phyloP scores from a whole-genome alignment of 2,329 filamentous ascomycete species.

The Arthrobotrys sphaeroides region DNA sequence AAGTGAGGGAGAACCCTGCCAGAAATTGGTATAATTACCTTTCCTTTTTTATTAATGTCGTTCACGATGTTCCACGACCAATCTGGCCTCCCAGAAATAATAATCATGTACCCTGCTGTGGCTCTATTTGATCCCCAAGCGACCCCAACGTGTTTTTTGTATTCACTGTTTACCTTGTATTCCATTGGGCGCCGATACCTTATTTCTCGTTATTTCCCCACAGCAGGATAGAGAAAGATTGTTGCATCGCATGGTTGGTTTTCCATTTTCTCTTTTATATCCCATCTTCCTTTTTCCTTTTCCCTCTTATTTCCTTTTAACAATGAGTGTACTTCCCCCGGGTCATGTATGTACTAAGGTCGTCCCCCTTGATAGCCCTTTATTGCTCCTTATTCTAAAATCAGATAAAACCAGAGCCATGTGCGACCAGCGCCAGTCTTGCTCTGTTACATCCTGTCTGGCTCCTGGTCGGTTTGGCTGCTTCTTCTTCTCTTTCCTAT shows the following conservation, averaged over 20 bases:
- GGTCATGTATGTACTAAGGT: constrained; percentile 46
- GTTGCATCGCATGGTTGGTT: constrained; percentile 39
- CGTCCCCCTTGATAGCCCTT: background rate
- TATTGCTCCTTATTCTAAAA: constrained; percentile 21
- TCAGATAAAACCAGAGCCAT: constrained; percentile 18
- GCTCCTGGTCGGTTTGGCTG: background rate
- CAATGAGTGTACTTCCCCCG: constrained; percentile 3
- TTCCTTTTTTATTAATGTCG: constrained; percentile 16
- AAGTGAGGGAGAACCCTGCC: background rate
- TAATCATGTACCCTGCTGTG: constrained; percentile 27
- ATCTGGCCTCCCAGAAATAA: constrained; percentile 7
- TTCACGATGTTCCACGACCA: constrained; percentile 29
- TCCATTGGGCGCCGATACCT: constrained; percentile 21
- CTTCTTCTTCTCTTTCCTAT: too few relatives aligned
- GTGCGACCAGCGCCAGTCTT: constrained; percentile 15
- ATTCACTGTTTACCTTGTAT: constrained; percentile 9
- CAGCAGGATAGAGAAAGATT: constrained; percentile 38
- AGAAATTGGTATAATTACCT: constrained; percentile 7
- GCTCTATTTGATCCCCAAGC: constrained; percentile 6
- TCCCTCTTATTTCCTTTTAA: constrained; percentile 9
- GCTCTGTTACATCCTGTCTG: constrained; percentile 17
- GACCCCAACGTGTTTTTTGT: constrained; percentile 4
- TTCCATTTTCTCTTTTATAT: constrained; percentile 41
- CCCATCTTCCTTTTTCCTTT: too few relatives aligned
- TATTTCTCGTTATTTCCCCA: constrained; percentile 19